Base-by-base conservation (phyloP, 768 basidiomycete genomes). In the Exsudoporus frostii region DNA sequence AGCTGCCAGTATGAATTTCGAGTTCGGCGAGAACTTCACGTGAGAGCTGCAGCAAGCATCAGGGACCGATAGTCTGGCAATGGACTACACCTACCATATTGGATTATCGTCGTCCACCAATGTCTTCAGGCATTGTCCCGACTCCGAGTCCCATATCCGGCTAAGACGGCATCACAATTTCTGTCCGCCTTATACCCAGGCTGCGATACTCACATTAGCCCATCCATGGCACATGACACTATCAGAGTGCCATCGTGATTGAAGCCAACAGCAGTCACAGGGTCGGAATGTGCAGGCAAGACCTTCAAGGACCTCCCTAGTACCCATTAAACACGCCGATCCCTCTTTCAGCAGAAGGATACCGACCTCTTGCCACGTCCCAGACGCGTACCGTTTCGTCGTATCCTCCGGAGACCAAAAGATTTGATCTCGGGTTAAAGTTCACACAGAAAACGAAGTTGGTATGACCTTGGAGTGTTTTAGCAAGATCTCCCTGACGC, bases 341-440 rank as follows among this genome's bases (percentile, higher is more conserved):
- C 45, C 17, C 30, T 27, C 19, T 33, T 27, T 47, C 6, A 34
- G 43, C 29, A 30, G 20, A 37, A 14, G 27, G 41, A 37, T 39
- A 48, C 57, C 17, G 56, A 92, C 93, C 93, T 80, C 86, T 77
- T 24, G 90, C 85, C 25, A 96, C 86, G 68, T 99, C 95, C 96
- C 96, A 98, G n/a, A 98, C 80, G 44, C 92, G 82, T 17, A 98
- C 90, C 15, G 90, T 93, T 75, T 99, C 97, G 62, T 99, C 97
- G 64, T 90, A 95, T 1, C 90, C 90, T 29, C 97, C 97, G 20
- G 92, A 95, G 15, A 90, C 97, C 48, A 98, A 75, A 32, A 99
- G 74, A 68, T 93, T 95, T 0, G 90, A 90, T 65, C 85, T 81
- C 1, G 92, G 94, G 61, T 90, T 94, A 71, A 88, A 98, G 63